These are phyloP conservation scores for Naganishia sp. DNA, from an alignment of 1,284 basidiomycete genomes.

Conservation along the genomic window DNA sequence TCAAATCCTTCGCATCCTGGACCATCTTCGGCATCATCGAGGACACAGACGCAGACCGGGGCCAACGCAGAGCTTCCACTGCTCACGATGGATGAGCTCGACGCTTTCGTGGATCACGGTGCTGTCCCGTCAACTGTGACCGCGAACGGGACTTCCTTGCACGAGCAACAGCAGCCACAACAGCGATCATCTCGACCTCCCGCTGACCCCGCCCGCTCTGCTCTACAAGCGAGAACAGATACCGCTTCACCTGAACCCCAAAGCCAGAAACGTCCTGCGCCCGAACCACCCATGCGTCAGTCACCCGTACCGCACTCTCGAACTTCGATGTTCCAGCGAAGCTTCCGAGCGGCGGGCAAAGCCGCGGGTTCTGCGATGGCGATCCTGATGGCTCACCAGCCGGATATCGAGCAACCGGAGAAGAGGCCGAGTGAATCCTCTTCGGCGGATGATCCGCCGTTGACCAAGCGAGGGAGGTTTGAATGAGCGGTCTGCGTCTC, in stretches of 20 bases:
- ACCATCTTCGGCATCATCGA: no score
- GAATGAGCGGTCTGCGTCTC: background rate
- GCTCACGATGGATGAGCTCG: conserved; percentile 1
- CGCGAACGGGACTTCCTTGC: no score
- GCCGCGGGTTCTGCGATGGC: background rate
- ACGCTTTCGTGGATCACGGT: background rate
- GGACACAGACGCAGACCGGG: background rate
- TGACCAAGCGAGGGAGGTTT: conserved; percentile 3
- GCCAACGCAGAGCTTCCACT: background rate
- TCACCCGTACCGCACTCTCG: no score
- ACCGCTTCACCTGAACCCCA: background rate
- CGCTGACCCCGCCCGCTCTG: background rate
- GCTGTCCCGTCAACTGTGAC: background rate
- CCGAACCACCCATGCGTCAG: no score
- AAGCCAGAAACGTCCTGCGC: background rate
- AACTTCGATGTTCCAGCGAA: no score
- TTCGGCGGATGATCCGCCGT: background rate
- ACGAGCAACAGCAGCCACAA: no score
- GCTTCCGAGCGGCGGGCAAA: no score
- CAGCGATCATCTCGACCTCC: background rate
- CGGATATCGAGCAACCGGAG: background rate
- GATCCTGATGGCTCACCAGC: conserved; percentile 6
- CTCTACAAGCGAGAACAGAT: background rate
- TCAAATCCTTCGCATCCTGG: background rate
- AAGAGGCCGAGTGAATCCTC: background rate